Base-by-base conservation (phyloP, 495 filamentous ascomycete genomes). In the Aspergillus conjunctus region DNA sequence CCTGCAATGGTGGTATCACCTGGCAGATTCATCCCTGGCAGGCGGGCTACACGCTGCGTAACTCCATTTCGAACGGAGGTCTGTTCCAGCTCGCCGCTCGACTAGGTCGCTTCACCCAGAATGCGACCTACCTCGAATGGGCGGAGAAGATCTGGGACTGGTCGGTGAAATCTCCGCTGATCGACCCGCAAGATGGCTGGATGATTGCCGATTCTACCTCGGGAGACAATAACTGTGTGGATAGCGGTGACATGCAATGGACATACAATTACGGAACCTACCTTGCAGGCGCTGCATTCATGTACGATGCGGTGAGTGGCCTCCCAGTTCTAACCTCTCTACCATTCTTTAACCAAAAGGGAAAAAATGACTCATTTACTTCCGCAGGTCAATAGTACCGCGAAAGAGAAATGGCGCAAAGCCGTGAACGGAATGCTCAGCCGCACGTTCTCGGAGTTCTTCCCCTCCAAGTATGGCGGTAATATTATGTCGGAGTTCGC, bases 251-350 rank as follows among this genome's bases (percentile, higher is more conserved):
- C 55, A 78, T 84, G 57, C 85, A 89, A 66, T 89, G 84, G 84
- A 80, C 81, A 3, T 90, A 90, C 73, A 88, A 87, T 67, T 77
- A 84, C 21, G 88, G 87, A 44, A 84, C 88, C 34, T 87, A 79
- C 66, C 72, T 92, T 22, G 79, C 81, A 41, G 89, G 89, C 7
- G 80, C 87, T 7, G 85, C 86, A 0, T 77, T 75, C 58, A 87
- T 90, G 85, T 89, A 84, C 72, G 88, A 90, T 63, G 66, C 78
- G 61, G 78, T 79, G 68, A 45, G 77, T 71, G 30, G 54, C 48
- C 41, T 9, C 49, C 58, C 17, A 20, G 34, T 17, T 2, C 43
- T 30, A 7, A 39, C 21, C 31, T 21, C 50, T 60, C 79, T 44
- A 62, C 46, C 9, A 22, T 26, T 46, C n/a, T 57, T 33, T 11